A percentile compares a stretch with the other conserved stretches of the same genome.
Conservation (phyloP, 495 filamentous ascomycete species). For the Copromyces sp. region DNA sequence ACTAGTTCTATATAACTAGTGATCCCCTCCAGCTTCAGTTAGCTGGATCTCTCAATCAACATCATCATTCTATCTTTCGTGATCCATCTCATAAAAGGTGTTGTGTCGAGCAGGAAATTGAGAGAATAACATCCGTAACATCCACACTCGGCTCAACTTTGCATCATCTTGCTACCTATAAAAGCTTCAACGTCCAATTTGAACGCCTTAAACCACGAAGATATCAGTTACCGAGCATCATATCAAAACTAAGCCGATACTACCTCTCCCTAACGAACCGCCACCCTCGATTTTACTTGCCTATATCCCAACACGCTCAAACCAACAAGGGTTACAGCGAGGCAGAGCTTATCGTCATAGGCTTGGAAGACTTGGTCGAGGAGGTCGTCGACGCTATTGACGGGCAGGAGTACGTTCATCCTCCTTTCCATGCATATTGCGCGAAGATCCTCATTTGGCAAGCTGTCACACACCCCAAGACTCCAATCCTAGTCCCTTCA, state of each 20-base stretch:
- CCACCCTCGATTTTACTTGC: neutral
- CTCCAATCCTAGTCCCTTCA: neutral
- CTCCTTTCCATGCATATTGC: neutral
- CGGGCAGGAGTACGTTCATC: constrained; percentile 15
- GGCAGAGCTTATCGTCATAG: neutral
- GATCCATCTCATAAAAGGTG: too few relatives aligned
- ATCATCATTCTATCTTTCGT: too few relatives aligned
- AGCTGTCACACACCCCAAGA: neutral
- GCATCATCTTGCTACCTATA: neutral
- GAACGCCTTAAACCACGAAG: neutral
- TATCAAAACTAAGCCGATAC: neutral
- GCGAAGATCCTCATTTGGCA: neutral
- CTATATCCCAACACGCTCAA: too few relatives aligned
- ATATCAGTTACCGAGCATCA: neutral
- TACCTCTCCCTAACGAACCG: neutral
- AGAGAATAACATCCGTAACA: too few relatives aligned
- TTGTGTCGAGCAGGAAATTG: too few relatives aligned
- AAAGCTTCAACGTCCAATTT: neutral
- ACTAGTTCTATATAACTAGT: too few relatives aligned
- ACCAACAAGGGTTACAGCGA: too few relatives aligned
- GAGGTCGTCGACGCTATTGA: constrained; percentile 18
- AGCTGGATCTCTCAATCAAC: too few relatives aligned
- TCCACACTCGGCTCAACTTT: neutral
- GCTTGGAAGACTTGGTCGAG: constrained; percentile 11
- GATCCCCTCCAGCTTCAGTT: too few relatives aligned